Evolutionary conservation across 306 rosid genomes (phyloP).

Genomic region (Ammopiptanthus mongolicus): DNA sequence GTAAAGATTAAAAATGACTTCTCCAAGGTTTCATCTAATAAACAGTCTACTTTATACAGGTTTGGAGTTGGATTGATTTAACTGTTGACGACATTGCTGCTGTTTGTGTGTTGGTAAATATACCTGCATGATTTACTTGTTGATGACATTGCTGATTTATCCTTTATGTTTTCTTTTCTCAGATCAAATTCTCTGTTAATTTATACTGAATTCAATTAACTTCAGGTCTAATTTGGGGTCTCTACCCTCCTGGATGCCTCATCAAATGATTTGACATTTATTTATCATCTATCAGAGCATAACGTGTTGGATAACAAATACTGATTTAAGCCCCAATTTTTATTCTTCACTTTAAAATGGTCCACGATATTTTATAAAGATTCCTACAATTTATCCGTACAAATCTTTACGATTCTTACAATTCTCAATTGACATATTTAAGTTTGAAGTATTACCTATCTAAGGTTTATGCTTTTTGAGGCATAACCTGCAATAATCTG

Average conservation of each 20-base stretch:
- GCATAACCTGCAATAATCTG: too few relatives aligned
- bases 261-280: conserved; percentile 44
- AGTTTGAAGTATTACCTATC: too few relatives aligned
- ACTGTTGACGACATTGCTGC: conserved; percentile 93
- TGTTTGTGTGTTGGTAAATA: conserved; percentile 57
- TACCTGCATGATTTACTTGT: conserved; percentile 14
- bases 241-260: conserved; percentile 88
- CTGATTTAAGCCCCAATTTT: background rate
- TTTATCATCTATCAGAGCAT: background rate
- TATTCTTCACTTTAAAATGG: too few relatives aligned
- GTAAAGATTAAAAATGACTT: too few relatives aligned
- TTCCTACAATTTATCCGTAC: conserved; percentile 6
- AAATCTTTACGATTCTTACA: too few relatives aligned
- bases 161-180: conserved; percentile 7
- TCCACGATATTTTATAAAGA: background rate
- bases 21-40: conserved; percentile 20
- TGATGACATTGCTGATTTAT: background rate
- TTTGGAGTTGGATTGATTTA: conserved; percentile 82
- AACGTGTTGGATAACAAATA: background rate
- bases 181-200: background rate
- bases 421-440: too few relatives aligned
- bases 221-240: conserved; percentile 88
- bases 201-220: conserved; percentile 12
- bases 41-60: conserved; percentile 49
- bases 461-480: too few relatives aligned